phyloP scores from a whole-genome alignment of 2,329 filamentous ascomycete genomes.

The Graphilbum sp. region DNA sequence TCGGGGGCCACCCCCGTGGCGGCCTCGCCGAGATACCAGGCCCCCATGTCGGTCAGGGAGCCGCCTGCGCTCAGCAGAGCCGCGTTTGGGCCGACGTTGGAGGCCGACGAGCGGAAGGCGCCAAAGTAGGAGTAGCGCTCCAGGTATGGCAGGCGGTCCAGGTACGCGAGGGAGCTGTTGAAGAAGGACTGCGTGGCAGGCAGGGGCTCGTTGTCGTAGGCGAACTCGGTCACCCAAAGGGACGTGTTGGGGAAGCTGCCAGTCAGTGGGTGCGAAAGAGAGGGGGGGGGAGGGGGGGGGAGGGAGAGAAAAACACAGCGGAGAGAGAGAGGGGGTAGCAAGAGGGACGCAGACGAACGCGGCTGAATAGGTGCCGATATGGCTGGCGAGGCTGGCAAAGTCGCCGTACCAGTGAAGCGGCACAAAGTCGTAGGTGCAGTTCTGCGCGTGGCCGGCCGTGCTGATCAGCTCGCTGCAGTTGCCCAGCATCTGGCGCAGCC shows the following conservation, averaged over 20 bases:
- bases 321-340: neutral
- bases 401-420: conserved; percentile 53
- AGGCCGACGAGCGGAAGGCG: conserved; percentile 50
- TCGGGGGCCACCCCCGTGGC: conserved; percentile 27
- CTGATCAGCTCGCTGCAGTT: conserved; percentile 46
- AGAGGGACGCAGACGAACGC: conserved; percentile 14
- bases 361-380: conserved; percentile 42
- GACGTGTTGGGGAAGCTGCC: conserved; percentile 39
- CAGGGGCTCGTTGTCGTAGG: conserved; percentile 39
- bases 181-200: conserved; percentile 46
- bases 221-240: conserved; percentile 72
- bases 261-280: conserved; percentile 1
- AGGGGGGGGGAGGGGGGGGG: too few species aligned
- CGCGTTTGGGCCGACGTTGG: conserved; percentile 59
- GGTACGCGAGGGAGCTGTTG: conserved; percentile 47
- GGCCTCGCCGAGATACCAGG: conserved; percentile 53
- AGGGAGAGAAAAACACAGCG: conserved; percentile 2
- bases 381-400: conserved; percentile 50
- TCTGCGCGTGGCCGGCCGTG: conserved; percentile 19
- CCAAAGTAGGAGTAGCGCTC: conserved; percentile 62
- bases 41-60: conserved; percentile 56
- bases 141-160: conserved; percentile 47
- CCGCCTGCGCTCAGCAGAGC: conserved; percentile 55
- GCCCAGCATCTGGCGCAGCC: conserved; percentile 49
- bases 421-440: conserved; percentile 48